A percentile compares a stretch with the other conserved stretches of the same genome.
Conservation (phyloP, 164 flowering plant species). For the Litsea cubeba region DNA sequence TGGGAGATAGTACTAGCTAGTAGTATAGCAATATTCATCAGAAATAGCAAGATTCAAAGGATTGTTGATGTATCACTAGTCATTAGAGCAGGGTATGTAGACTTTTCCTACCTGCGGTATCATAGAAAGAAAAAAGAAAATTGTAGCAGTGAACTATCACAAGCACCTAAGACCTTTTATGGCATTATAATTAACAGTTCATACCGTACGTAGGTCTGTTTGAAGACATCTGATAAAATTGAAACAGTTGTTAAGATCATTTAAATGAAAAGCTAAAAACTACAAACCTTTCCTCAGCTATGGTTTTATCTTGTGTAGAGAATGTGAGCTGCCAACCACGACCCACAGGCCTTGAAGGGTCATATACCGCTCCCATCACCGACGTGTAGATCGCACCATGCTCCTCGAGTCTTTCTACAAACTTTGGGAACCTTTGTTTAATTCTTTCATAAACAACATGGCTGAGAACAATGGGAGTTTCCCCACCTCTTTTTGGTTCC, state of each 20-base stretch:
- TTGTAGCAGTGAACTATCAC: too few species aligned
- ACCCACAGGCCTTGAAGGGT: conserved; percentile 83
- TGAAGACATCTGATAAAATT: too few species aligned
- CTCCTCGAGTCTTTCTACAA: conserved; percentile 61
- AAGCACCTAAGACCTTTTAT: not conserved
- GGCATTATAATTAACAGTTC: not conserved
- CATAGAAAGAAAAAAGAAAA: too few species aligned
- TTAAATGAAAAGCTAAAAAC: too few species aligned
- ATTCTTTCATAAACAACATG: conserved; percentile 69
- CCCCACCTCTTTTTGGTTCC: conserved; percentile 80
- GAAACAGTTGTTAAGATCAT: too few species aligned
- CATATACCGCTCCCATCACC: conserved; percentile 70
- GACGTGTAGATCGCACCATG: conserved; percentile 65
- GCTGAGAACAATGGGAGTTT: conserved; percentile 88
- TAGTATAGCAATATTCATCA: too few species aligned
- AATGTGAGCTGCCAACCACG: conserved; percentile 94
- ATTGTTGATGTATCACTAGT: too few species aligned
- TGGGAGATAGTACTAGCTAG: too few species aligned
- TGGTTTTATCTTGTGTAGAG: conserved; percentile 61
- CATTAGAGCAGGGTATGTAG: too few species aligned
- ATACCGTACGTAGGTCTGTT: too few species aligned
- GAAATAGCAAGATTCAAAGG: too few species aligned
- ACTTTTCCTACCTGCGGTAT: too few species aligned
- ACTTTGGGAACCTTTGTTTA: conserved; percentile 72
- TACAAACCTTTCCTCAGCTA: conserved; percentile 74